Evolutionary conservation across 164 flowering plant genomes (phyloP).

Genomic region (Malania oleifera): DNA sequence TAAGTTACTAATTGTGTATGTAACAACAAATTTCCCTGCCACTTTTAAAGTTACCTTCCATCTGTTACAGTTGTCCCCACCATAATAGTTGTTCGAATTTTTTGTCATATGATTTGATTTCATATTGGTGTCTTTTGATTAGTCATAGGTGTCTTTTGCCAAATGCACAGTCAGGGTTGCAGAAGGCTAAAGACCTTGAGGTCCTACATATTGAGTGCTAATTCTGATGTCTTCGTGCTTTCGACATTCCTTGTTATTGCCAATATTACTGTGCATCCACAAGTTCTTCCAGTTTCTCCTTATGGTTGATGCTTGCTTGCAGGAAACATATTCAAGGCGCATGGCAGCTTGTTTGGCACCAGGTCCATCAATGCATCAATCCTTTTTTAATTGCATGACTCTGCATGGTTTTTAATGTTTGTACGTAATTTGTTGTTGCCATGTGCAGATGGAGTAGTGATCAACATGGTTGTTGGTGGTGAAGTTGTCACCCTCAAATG

Average conservation of each 20-base stretch:
- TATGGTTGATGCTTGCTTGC: conserved; percentile 21
- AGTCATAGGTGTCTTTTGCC: not conserved
- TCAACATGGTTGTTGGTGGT: conserved; percentile 98
- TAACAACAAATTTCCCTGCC: not conserved
- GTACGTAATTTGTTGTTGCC: conserved; percentile 5
- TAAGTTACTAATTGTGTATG: not conserved
- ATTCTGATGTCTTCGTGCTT: not conserved
- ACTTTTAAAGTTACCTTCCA: too few species aligned
- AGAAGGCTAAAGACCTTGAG: too few species aligned
- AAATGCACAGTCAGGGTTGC: too few species aligned
- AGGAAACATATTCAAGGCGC: conserved; percentile 88
- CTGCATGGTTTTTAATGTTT: not conserved
- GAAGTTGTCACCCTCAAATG: conserved; percentile 82
- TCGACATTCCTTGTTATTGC: not conserved
- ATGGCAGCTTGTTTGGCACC: conserved; percentile 78
- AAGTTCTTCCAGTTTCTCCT: conserved; percentile 2
- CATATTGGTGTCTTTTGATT: not conserved
- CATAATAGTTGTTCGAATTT: not conserved
- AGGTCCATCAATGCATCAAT: conserved; percentile 42
- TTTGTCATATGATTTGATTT: not conserved
- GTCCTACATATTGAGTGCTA: not conserved
- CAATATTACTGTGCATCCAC: not conserved
- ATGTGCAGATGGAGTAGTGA: conserved; percentile 88
- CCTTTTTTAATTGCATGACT: not conserved
- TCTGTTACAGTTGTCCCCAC: not conserved